phyloP scores from a whole-genome alignment of 2,329 filamentous ascomycete species.

The Metarhizium brunneum region DNA sequence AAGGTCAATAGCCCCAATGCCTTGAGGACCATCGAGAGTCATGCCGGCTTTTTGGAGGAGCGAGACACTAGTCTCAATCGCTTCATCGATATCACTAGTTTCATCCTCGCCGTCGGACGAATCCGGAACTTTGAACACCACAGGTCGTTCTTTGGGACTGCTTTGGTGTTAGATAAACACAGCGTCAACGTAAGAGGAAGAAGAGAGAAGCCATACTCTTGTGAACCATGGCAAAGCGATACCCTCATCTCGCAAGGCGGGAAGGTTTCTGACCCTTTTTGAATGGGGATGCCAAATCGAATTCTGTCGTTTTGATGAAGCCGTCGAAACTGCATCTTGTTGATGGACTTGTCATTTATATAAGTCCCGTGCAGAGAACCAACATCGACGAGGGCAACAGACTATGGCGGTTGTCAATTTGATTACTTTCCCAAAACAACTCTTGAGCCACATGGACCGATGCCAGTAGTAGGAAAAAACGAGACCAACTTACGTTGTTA shows the following conservation, averaged over 20 bases:
- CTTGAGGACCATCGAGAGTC: conserved; percentile 1
- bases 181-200: background rate
- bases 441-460: background rate
- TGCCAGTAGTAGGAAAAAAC: background rate
- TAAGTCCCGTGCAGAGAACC: conserved; percentile 46
- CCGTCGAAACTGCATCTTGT: conserved; percentile 6
- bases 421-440: background rate
- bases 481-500: conserved; percentile 28
- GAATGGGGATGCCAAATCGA: conserved; percentile 26
- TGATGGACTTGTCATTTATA: conserved; percentile 24
- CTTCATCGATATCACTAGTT: conserved; percentile 17
- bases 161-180: background rate
- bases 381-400: conserved; percentile 34
- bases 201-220: conserved; percentile 11
- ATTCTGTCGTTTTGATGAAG: conserved; percentile 22
- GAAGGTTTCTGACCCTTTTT: conserved; percentile 23
- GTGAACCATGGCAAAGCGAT: conserved; percentile 17
- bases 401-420: conserved; percentile 23
- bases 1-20: conserved; percentile 11
- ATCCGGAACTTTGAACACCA: conserved; percentile 33
- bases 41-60: conserved; percentile 20
- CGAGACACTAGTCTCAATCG: conserved; percentile 16
- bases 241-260: conserved; percentile 29
- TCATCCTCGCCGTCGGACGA: conserved; percentile 25
- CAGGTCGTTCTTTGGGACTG: conserved; percentile 17